These are phyloP conservation scores for Sequoia sempervirens DNA, from an alignment of 75 land plant species.

Conservation along the genomic window DNA sequence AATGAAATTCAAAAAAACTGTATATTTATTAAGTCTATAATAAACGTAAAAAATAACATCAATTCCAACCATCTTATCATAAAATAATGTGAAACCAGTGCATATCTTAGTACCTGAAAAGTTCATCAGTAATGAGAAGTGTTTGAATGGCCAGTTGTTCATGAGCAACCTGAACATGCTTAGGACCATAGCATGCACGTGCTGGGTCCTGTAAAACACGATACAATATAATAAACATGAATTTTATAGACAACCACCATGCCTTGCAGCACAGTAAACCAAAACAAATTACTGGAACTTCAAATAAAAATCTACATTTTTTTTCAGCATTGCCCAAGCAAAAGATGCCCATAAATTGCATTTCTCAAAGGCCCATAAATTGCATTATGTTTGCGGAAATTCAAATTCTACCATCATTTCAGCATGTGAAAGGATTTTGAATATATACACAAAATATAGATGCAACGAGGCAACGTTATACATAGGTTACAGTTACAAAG, in stretches of 20 bases:
- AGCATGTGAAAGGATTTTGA: not conserved
- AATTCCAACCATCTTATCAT: not conserved
- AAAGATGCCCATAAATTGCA: not conserved
- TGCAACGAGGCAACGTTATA: not conserved
- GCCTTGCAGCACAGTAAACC: not conserved
- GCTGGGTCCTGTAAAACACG: conserved; percentile 41
- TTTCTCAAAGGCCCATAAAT: not conserved
- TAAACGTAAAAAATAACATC: not conserved
- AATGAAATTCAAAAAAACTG: not conserved
- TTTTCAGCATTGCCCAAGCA: not conserved
- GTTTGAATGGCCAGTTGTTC: conserved; percentile 88
- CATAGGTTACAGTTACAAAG: not conserved
- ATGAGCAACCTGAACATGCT: conserved; percentile 87
- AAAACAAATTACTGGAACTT: not conserved
- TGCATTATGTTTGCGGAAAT: not conserved
- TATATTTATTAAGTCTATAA: not conserved
- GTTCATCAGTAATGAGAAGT: conserved; percentile 87
- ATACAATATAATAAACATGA: not conserved
- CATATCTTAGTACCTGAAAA: conserved; percentile 52
- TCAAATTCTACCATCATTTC: not conserved
- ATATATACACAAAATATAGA: not conserved
- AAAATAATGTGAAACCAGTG: not conserved
- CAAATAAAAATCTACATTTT: not conserved
- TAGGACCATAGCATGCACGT: conserved; percentile 91
- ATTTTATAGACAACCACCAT: not conserved